Evolutionary conservation across 2,329 filamentous ascomycete genomes (phyloP).

Genomic region (Keithomyces neogunnii): DNA sequence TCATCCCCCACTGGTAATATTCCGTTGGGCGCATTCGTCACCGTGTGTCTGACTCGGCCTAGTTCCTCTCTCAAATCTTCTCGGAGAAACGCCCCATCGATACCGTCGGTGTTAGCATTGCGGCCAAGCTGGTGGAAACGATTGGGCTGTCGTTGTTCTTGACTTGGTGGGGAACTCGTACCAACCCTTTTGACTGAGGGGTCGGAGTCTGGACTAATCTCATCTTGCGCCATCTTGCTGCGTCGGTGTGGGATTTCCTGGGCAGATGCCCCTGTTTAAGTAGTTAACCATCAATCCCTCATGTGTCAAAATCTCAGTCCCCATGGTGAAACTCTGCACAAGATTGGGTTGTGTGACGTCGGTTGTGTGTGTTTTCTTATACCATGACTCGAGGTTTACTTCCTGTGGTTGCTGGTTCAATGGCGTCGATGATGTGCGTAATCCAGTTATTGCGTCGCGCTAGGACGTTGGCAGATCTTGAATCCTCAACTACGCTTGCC

Average conservation of each 20-base stretch:
- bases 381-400: too few species aligned
- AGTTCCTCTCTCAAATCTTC: slow-evolving; percentile 83
- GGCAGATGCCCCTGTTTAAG: neutral
- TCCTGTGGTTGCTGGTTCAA: too few species aligned
- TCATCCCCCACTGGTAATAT: too few species aligned
- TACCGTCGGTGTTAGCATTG: slow-evolving; percentile 75
- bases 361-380: too few species aligned
- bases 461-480: too few species aligned
- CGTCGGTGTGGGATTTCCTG: neutral
- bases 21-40: too few species aligned
- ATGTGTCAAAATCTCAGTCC: neutral
- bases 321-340: too few species aligned
- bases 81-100: slow-evolving; percentile 89
- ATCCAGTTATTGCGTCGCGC: too few species aligned
- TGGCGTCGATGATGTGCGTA: too few species aligned
- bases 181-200: slow-evolving; percentile 75
- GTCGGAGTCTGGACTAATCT: neutral
- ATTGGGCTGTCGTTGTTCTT: slow-evolving; percentile 86
- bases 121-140: slow-evolving; percentile 86
- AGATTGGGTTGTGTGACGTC: too few species aligned
- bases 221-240: neutral
- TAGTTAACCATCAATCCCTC: slow-evolving; percentile 2
- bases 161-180: slow-evolving; percentile 95
- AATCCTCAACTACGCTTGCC: too few species aligned
- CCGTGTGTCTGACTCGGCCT: neutral